A percentile compares a stretch with the other conserved stretches of the same genome.
Evolutionary conservation across 208 protist genomes (phyloP).

Genomic region (Leishmania arabica): DNA sequence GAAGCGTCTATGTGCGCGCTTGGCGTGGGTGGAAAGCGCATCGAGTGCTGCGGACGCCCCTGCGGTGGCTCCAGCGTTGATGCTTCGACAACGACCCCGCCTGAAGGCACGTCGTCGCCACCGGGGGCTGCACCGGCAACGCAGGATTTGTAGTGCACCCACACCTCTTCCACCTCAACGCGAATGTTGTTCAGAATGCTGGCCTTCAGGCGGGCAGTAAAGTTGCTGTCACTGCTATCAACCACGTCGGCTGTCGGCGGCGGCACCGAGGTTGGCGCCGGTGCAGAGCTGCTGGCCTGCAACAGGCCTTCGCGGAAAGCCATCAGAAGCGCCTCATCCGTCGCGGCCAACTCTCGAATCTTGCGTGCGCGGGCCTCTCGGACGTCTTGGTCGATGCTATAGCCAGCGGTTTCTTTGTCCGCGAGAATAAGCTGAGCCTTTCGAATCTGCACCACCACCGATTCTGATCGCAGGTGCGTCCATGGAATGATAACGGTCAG

Average conservation of each 20-base stretch:
- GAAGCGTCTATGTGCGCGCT: neutral
- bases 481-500: conserved; percentile 78
- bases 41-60: neutral
- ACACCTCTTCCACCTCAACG: conserved; percentile 54
- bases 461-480: conserved; percentile 71
- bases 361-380: conserved; percentile 52
- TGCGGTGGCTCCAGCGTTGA: neutral
- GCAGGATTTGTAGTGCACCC: conserved; percentile 49
- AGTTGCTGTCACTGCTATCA: conserved; percentile 50
- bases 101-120: neutral
- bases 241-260: neutral
- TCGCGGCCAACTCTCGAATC: conserved; percentile 41
- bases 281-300: conserved; percentile 1
- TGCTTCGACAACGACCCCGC: neutral
- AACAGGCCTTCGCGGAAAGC: conserved; percentile 25
- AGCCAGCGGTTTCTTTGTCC: conserved; percentile 56
- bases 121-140: neutral
- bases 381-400: conserved; percentile 48
- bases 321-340: conserved; percentile 46
- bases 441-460: conserved; percentile 61
- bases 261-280: neutral
- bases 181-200: conserved; percentile 83
- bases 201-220: conserved; percentile 72
- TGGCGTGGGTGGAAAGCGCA: neutral
- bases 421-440: conserved; percentile 56